phyloP scores from a whole-genome alignment of 2,329 filamentous ascomycete genomes.

The Lomentospora prolificans region DNA sequence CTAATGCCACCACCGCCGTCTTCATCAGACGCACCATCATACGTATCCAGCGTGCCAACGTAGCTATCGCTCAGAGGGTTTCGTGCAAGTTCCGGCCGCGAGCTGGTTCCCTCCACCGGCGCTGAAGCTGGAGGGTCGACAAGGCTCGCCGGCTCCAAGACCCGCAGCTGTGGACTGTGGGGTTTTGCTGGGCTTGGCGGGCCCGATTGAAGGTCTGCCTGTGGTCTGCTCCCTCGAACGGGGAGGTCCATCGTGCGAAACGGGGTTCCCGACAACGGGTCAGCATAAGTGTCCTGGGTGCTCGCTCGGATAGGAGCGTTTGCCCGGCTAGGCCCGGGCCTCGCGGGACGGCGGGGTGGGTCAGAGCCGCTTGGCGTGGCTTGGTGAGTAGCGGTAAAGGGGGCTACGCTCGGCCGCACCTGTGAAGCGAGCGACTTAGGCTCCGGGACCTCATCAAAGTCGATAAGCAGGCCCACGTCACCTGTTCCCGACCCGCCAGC shows the following conservation, averaged over 20 bases:
- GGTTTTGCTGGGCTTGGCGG: too few relatives aligned
- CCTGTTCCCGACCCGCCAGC: not conserved
- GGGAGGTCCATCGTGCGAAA: not conserved
- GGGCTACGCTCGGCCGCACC: too few relatives aligned
- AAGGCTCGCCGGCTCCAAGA: not conserved
- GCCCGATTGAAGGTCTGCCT: too few relatives aligned
- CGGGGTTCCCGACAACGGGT: not conserved
- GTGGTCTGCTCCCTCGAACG: not conserved
- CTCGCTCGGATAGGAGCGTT: not conserved
- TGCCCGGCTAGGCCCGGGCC: not conserved
- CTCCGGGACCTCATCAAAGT: not conserved
- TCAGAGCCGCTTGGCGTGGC: not conserved
- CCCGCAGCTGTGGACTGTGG: not conserved
- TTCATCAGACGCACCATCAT: constrained; percentile 3
- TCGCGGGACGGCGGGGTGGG: too few relatives aligned
- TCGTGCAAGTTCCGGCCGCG: not conserved
- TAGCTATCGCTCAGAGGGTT: constrained; percentile 5
- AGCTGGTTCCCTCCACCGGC: not conserved
- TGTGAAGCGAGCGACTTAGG: too few relatives aligned
- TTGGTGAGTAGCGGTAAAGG: not conserved
- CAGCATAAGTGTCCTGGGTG: not conserved
- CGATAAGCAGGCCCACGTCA: not conserved
- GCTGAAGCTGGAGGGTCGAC: not conserved
- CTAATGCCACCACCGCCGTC: not conserved
- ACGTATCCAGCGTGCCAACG: not conserved